Conservation (phyloP, 257 asterid genomes). For the Striga asiatica region DNA sequence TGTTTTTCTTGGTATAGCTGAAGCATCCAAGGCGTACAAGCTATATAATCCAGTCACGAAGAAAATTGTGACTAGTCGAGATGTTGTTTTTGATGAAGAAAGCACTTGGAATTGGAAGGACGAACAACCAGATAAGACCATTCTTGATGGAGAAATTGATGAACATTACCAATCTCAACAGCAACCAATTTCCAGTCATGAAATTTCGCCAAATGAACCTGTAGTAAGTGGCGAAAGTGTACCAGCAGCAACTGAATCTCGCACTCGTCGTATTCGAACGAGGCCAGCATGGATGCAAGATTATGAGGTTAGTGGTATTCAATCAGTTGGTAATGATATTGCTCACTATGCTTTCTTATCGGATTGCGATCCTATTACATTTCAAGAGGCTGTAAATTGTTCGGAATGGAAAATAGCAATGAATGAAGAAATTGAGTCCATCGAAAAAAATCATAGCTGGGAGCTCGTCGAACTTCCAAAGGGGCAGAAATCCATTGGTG, state of each 20-base stretch:
- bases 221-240: not conserved
- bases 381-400: not conserved
- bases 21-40: constrained; percentile 1
- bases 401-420: not conserved
- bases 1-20: constrained; percentile 5
- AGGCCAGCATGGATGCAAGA: not conserved
- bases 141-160: not conserved
- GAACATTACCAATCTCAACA: not conserved
- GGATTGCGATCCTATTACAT: not conserved
- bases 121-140: not conserved
- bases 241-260: not conserved
- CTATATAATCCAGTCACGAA: not conserved
- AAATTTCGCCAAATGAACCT: not conserved
- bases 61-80: constrained; percentile 3
- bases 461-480: not conserved
- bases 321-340: not conserved
- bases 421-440: not conserved
- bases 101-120: not conserved
- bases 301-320: not conserved
- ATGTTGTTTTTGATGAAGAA: not conserved
- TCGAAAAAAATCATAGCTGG: not conserved
- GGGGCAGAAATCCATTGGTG: not conserved
- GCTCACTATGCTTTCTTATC: not conserved
- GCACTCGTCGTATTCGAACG: not conserved
- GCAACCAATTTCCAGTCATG: not conserved